These are phyloP conservation scores for Rutstroemia sp. DNA, from an alignment of 2,329 filamentous ascomycete species.

Conservation along the genomic window DNA sequence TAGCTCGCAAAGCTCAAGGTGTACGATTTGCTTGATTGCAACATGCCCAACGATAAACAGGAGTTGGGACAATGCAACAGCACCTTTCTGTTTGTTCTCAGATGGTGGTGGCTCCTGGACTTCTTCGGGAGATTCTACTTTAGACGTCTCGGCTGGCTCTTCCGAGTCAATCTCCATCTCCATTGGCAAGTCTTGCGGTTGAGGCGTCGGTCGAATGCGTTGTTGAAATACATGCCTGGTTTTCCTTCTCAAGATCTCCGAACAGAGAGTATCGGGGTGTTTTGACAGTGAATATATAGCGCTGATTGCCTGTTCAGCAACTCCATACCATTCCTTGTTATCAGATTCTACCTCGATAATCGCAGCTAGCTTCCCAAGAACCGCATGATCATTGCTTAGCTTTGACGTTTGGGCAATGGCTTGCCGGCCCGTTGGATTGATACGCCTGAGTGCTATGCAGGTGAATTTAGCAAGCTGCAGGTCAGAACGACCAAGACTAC, in stretches of 20 bases:
- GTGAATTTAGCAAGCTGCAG: slow-evolving; percentile 90
- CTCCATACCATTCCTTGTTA: slow-evolving; percentile 92
- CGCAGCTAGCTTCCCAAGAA: slow-evolving; percentile 70
- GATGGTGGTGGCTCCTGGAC: slow-evolving; percentile 9
- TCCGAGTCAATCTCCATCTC: slow-evolving; percentile 12
- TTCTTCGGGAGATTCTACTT: slow-evolving; percentile 8
- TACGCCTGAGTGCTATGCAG: slow-evolving; percentile 83
- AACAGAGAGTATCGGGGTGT: slow-evolving; percentile 88
- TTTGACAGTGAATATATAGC: slow-evolving; percentile 93
- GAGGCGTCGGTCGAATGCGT: slow-evolving; percentile 16
- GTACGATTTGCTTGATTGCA: slow-evolving; percentile 97
- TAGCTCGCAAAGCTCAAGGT: slow-evolving; percentile 92
- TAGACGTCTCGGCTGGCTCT: slow-evolving; percentile 22
- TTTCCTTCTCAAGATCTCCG: slow-evolving; percentile 81
- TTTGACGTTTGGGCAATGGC: slow-evolving; percentile 63
- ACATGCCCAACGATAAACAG: slow-evolving; percentile 94
- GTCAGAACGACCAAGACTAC: slow-evolving; percentile 70
- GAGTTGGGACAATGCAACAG: slow-evolving; percentile 77
- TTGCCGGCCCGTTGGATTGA: slow-evolving; percentile 78
- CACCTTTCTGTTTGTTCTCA: slow-evolving; percentile 53
- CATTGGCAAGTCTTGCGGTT: slow-evolving; percentile 24
- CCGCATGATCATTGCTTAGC: slow-evolving; percentile 85
- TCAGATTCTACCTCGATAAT: slow-evolving; percentile 82
- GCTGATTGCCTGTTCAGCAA: slow-evolving; percentile 91
- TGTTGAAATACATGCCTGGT: slow-evolving; percentile 69